A percentile compares a stretch with the other conserved stretches of the same genome.
These are phyloP conservation scores for Hygrophorus pudorinus DNA, from an alignment of 768 basidiomycete genomes.

Conservation along the genomic window DNA sequence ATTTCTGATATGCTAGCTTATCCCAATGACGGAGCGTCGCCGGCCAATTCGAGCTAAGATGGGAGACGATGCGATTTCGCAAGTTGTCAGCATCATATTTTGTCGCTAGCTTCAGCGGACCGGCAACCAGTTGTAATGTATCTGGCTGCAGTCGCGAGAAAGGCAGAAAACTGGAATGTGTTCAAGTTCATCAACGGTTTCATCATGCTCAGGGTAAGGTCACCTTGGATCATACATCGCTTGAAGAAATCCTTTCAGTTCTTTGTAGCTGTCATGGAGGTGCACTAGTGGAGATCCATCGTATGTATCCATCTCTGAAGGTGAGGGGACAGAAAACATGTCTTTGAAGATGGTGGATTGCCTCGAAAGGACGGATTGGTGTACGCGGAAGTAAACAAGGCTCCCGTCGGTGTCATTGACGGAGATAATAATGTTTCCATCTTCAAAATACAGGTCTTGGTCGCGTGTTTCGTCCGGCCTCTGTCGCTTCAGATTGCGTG, in stretches of 20 bases:
- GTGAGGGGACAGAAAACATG: conserved; percentile 9
- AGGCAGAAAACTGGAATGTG: background rate
- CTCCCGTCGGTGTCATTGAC: background rate
- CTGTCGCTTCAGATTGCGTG: no score
- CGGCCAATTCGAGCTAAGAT: conserved; percentile 2
- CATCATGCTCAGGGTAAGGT: background rate
- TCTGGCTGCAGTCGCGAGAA: background rate
- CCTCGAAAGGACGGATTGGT: conserved; percentile 8
- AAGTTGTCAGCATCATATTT: conserved; percentile 5
- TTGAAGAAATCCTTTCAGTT: conserved; percentile 5
- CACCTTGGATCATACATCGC: conserved; percentile 6
- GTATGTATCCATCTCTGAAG: conserved; percentile 2
- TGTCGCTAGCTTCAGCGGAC: conserved; percentile 4
- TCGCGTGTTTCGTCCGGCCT: background rate
- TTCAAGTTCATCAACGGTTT: background rate
- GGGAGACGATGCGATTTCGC: background rate
- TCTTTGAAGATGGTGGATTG: conserved; percentile 7
- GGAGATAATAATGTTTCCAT: conserved; percentile 9
- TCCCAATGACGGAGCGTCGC: background rate
- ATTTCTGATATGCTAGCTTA: background rate
- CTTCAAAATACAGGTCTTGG: conserved; percentile 8
- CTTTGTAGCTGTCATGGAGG: conserved; percentile 7
- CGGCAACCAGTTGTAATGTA: background rate
- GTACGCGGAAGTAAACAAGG: conserved; percentile 8
- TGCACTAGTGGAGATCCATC: conserved; percentile 10